Evolutionary conservation across 2,329 filamentous ascomycete genomes (phyloP).

Genomic region (Talaromyces sp.): DNA sequence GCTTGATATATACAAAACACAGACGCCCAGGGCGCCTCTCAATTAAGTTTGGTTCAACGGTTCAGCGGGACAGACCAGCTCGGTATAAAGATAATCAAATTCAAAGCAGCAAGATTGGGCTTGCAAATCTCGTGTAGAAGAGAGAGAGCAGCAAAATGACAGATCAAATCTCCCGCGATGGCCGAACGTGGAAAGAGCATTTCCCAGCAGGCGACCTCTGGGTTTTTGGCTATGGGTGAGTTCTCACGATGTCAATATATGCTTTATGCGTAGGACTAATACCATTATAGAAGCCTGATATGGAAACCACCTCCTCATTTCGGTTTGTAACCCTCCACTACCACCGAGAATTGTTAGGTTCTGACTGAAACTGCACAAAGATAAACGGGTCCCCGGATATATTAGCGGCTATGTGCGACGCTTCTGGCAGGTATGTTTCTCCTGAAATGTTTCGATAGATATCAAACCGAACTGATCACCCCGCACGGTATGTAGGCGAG

Average conservation of each 20-base stretch:
- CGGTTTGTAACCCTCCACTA: constrained; percentile 55
- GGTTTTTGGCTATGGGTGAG: constrained; percentile 94
- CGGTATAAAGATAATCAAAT: no score
- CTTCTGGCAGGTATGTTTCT: constrained; percentile 85
- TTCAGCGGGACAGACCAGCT: not conserved
- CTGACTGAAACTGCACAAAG: constrained; percentile 44
- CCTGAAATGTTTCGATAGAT: not conserved
- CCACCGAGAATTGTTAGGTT: no score
- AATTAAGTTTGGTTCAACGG: not conserved
- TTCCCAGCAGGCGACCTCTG: constrained; percentile 68
- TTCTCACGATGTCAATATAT: not conserved
- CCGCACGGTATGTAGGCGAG: constrained; percentile 47
- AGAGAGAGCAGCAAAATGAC: not conserved
- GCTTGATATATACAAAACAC: not conserved
- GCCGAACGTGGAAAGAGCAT: constrained; percentile 42
- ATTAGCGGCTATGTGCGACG: constrained; percentile 89
- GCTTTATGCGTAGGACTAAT: not conserved
- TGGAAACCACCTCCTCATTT: constrained; percentile 98
- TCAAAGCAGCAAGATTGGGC: no score
- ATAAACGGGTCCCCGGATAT: constrained; percentile 80
- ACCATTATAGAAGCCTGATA: constrained; percentile 70
- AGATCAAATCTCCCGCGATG: not conserved
- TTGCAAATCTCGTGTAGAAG: not conserved
- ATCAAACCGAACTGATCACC: constrained; percentile 6
- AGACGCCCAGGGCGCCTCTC: not conserved